Evolutionary conservation across 1,284 basidiomycete species (phyloP).

Genomic region (Hymenochaete sp.): DNA sequence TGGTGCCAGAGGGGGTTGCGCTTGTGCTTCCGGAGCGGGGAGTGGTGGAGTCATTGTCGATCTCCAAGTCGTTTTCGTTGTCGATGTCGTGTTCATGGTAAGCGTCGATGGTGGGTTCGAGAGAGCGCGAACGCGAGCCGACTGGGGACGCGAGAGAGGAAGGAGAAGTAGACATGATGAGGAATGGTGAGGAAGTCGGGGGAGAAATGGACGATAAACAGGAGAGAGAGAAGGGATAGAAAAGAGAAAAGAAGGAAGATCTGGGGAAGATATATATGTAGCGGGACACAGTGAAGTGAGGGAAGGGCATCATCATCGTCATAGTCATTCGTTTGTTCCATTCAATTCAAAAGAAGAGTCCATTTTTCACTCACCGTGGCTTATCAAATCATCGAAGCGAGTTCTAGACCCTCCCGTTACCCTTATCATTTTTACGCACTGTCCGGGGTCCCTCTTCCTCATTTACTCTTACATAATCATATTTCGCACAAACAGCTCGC

Average conservation of each 20-base stretch:
- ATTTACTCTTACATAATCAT: too few relatives aligned
- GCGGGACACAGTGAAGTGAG: neutral
- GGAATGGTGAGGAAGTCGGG: too few relatives aligned
- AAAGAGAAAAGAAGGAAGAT: neutral
- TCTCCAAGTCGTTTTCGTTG: too few relatives aligned
- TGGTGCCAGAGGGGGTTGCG: too few relatives aligned
- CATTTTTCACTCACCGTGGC: neutral
- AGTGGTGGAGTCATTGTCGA: too few relatives aligned
- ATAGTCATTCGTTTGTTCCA: too few relatives aligned
- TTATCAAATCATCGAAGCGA: neutral
- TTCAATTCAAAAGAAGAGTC: neutral
- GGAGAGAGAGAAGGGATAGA: neutral
- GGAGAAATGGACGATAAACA: constrained; percentile 2
- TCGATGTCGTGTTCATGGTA: too few relatives aligned
- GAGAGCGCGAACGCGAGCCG: too few relatives aligned
- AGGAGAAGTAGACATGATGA: constrained; percentile 16
- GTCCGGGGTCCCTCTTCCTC: constrained; percentile 8
- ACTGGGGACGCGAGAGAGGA: constrained; percentile 14
- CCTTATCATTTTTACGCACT: too few relatives aligned
- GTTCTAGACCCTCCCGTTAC: neutral
- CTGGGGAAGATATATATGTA: neutral
- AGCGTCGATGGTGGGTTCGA: too few relatives aligned
- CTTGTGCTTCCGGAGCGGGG: too few relatives aligned
- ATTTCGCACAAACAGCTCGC: constrained; percentile 22
- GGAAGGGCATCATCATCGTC: too few relatives aligned